Percentiles rank a stretch among this genome's conserved stretches.
These are phyloP conservation scores for Chaetothyriales sp. DNA, from an alignment of 2,329 filamentous ascomycete species.

Conservation along the genomic window DNA sequence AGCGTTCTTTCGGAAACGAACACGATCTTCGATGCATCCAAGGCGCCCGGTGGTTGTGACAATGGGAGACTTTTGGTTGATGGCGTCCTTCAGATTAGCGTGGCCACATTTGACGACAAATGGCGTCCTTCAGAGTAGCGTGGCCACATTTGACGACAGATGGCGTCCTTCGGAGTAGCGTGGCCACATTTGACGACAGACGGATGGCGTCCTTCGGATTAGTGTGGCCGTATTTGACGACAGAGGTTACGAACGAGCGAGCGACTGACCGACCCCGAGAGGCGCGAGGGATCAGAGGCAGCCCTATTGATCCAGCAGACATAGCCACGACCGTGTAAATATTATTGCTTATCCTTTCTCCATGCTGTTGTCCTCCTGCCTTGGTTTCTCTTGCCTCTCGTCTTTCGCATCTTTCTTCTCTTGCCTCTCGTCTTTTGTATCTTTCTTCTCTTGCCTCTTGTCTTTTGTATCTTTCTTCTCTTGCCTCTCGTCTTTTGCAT, in stretches of 20 bases:
- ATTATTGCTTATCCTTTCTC: not conserved
- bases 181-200: too few species aligned
- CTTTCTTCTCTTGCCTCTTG: too few species aligned
- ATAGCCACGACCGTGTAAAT: not conserved
- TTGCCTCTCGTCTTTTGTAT: too few species aligned
- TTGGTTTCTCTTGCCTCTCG: too few species aligned
- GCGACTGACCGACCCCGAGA: not conserved
- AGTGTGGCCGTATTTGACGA: not conserved
- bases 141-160: not conserved
- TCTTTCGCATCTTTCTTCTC: too few species aligned
- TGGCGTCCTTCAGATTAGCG: not conserved
- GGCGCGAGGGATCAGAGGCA: not conserved
- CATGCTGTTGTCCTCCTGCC: too few species aligned
- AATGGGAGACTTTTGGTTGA: not conserved
- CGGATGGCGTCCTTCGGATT: not conserved
- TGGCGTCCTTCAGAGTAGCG: too few species aligned
- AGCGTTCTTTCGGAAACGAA: not conserved
- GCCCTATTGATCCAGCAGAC: not conserved
- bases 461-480: too few species aligned
- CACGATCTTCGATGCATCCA: not conserved
- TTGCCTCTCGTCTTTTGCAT: too few species aligned
- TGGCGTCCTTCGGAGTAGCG: too few species aligned
- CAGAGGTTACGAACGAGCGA: not conserved
- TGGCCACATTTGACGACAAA: not conserved
- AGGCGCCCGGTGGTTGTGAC: not conserved